A percentile compares a stretch with the other conserved stretches of the same genome.
Evolutionary conservation across 2,329 filamentous ascomycete species (phyloP).

Genomic region (Emericellopsis cladophorae): DNA sequence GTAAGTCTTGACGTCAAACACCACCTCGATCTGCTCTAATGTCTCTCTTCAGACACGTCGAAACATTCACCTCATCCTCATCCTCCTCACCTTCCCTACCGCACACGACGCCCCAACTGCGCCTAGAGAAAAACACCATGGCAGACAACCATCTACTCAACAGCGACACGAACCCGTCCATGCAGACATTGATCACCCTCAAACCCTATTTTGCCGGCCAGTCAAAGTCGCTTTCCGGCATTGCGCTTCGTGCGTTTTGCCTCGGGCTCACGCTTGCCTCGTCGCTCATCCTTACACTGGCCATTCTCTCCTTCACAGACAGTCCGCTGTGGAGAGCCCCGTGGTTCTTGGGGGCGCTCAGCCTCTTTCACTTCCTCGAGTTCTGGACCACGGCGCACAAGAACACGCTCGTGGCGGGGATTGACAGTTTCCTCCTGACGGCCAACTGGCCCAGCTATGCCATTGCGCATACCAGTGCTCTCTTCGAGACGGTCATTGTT

Average conservation of each 20-base stretch:
- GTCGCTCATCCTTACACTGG: slow-evolving; percentile 14
- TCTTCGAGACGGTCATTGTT: slow-evolving; percentile 58
- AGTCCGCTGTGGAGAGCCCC: slow-evolving; percentile 47
- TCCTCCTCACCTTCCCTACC: background rate
- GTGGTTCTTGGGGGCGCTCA: slow-evolving; percentile 57
- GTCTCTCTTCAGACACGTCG: background rate
- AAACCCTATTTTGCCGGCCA: slow-evolving; percentile 29
- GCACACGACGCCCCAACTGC: slow-evolving; percentile 5
- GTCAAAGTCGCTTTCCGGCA: slow-evolving; percentile 44
- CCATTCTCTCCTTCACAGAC: slow-evolving; percentile 15
- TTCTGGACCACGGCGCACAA: slow-evolving; percentile 80
- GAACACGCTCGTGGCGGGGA: slow-evolving; percentile 62
- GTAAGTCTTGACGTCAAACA: no score
- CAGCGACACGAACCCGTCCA: slow-evolving; percentile 8
- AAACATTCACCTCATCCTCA: background rate
- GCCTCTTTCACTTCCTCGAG: slow-evolving; percentile 89
- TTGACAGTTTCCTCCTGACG: slow-evolving; percentile 70
- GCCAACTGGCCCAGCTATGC: slow-evolving; percentile 79
- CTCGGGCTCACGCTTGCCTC: slow-evolving; percentile 31
- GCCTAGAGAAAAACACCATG: no score
- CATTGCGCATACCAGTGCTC: slow-evolving; percentile 64
- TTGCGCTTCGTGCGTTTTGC: slow-evolving; percentile 43
- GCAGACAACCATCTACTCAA: slow-evolving; percentile 7
- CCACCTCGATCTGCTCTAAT: background rate
- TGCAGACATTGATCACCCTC: slow-evolving; percentile 4